Percentiles rank a stretch among this genome's conserved stretches.
Evolutionary conservation across 1,284 basidiomycete species (phyloP).

Genomic region (Mycosarcoma maydis): DNA sequence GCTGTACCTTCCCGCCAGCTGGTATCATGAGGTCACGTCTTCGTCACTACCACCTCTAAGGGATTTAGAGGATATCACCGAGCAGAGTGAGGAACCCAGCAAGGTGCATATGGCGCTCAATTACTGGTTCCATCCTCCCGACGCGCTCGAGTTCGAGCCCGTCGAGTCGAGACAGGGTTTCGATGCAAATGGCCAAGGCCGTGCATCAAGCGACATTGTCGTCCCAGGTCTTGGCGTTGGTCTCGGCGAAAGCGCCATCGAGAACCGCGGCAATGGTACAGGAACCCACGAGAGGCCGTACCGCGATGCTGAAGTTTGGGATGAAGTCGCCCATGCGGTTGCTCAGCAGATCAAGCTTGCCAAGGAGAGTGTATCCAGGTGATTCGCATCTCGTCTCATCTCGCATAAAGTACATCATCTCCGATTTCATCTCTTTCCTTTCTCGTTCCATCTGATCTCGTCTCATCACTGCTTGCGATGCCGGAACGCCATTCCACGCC

Average conservation of each 20-base stretch:
- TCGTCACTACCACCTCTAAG: slow-evolving; percentile 26
- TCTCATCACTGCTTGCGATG: too few species aligned
- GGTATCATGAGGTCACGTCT: slow-evolving; percentile 67
- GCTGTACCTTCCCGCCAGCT: slow-evolving; percentile 65
- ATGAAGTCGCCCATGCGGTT: slow-evolving; percentile 42
- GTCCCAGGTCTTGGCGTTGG: slow-evolving; percentile 25
- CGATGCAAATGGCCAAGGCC: slow-evolving; percentile 1
- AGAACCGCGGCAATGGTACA: slow-evolving; percentile 21
- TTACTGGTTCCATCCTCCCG: slow-evolving; percentile 66
- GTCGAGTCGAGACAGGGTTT: slow-evolving; percentile 12
- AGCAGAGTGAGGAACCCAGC: slow-evolving; percentile 1
- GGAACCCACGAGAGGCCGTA: slow-evolving; percentile 49
- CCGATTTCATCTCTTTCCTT: not conserved
- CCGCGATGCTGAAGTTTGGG: slow-evolving; percentile 61
- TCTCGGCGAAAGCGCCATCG: slow-evolving; percentile 26
- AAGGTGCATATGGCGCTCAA: slow-evolving; percentile 65
- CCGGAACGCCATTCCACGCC: too few species aligned
- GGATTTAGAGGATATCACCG: not conserved
- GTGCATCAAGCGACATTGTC: slow-evolving; percentile 12
- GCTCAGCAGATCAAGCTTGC: slow-evolving; percentile 28
- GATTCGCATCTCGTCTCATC: not conserved
- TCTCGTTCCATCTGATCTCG: too few species aligned
- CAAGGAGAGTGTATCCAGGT: slow-evolving; percentile 6
- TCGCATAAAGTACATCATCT: too few species aligned
- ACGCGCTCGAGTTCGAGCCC: slow-evolving; percentile 43